phyloP scores from a whole-genome alignment of 2,329 filamentous ascomycete species.

The Thielaviopsis musarum region DNA sequence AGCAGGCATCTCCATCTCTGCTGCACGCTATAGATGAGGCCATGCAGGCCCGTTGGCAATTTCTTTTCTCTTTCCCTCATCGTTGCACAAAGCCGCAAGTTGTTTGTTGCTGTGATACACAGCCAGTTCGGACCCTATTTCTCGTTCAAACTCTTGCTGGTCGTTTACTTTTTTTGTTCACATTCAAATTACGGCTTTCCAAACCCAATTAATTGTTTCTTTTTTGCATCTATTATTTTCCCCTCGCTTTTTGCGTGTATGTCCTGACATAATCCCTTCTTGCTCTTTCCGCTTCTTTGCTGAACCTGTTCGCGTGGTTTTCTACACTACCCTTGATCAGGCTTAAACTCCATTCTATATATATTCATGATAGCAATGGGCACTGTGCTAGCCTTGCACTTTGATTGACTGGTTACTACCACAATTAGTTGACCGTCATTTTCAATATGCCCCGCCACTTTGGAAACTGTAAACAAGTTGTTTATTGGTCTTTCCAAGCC shows the following conservation, averaged over 20 bases:
- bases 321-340: background rate
- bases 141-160: background rate
- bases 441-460: constrained; percentile 13
- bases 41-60: background rate
- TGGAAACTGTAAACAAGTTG: constrained; percentile 1
- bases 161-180: background rate
- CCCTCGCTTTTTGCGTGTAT: background rate
- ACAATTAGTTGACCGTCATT: constrained; percentile 14
- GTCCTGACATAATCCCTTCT: background rate
- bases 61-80: background rate
- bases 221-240: background rate
- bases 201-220: background rate
- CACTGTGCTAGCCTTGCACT: background rate
- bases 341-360: background rate
- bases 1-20: background rate
- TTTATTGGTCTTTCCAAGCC: constrained; percentile 11
- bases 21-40: background rate
- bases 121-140: background rate
- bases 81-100: background rate
- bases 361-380: background rate
- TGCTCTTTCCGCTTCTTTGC: background rate
- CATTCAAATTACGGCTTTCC: background rate
- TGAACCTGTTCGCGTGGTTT: background rate
- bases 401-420: constrained; percentile 5
- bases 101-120: background rate